Base-by-base conservation (phyloP, 1,139 yeast genomes). In the Geotrichum klebahnii region DNA sequence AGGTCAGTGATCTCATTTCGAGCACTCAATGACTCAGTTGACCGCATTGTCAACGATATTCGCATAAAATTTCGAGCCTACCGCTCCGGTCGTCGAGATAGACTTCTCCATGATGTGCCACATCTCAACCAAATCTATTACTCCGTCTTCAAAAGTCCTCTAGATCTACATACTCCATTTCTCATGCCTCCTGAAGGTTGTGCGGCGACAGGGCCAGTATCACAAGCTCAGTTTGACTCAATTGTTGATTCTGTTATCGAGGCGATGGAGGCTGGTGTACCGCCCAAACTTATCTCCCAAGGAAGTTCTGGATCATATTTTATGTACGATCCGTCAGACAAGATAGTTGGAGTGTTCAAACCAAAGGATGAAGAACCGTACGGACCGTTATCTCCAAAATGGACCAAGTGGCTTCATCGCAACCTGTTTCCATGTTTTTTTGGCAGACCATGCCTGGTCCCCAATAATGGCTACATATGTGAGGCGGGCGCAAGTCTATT, bases 361-460 rank as follows among this genome's bases (percentile, higher is more conserved):
- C 92, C 92, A 5, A 82, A 82, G 61, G 88, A 83, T 64, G 92
- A 84, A 64, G 90, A 84, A 58, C 92, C 90, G 0, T 84, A 84
- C 61, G 92, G 90, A 0, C 87, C 89, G 0, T 62, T 84, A 48
- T 80, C 85, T 4, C 90, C 90, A 0, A 84, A 84, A 63, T 82
- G 90, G 89, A 78, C 86, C 1, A 84, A 84, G 66, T 84, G 90
- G 90, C 64, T 82, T 6, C 90, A 84, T 62, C 67, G 90, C 54
- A 84, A 83, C 28, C 74, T 83, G 55, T 84, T 83, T 54, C 90
- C 90, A 0, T 84, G 89, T 60, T 83, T 81, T 61, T 84, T 84
- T 66, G 90, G 92, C 2, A 65, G 92, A 50, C 77, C 84, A 34
- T 82, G 89, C 60, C 67, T 84, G 52, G 82, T 84, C 24, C 88